Evolutionary conservation across 306 rosid species (phyloP).

Genomic region (Gastrolobium bilobum): DNA sequence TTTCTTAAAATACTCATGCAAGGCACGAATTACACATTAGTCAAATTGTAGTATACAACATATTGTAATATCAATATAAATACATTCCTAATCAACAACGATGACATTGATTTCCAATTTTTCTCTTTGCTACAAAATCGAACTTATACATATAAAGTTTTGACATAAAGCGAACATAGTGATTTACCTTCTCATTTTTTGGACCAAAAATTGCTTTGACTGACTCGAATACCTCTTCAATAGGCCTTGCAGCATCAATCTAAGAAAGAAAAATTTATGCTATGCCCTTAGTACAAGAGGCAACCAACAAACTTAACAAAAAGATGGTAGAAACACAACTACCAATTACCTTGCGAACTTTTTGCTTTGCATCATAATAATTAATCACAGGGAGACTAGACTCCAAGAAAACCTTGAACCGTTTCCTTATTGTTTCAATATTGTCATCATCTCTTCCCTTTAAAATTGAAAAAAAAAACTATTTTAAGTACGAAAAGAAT

Average conservation of each 20-base stretch:
- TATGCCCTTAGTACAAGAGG: conserved; percentile 25
- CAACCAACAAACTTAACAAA: conserved; percentile 34
- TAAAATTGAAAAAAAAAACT: conserved; percentile 42
- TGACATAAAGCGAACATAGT: conserved; percentile 50
- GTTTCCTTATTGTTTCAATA: conserved; percentile 93
- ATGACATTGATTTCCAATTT: conserved; percentile 32
- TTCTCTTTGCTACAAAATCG: conserved; percentile 52
- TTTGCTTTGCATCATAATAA: conserved; percentile 77
- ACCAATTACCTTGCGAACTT: conserved; percentile 83
- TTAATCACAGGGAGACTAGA: conserved; percentile 90
- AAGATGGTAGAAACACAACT: conserved; percentile 14
- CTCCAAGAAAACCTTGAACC: conserved; percentile 90
- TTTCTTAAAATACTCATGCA: conserved; percentile 10
- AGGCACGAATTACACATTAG: neutral
- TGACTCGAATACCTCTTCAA: conserved; percentile 82
- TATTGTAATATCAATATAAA: conserved; percentile 30
- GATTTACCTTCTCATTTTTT: conserved; percentile 86
- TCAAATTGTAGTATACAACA: conserved; percentile 47
- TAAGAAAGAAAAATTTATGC: conserved; percentile 50
- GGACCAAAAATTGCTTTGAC: conserved; percentile 84
- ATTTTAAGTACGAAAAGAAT: neutral
- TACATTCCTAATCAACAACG: conserved; percentile 39
- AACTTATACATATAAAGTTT: conserved; percentile 57
- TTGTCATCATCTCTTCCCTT: conserved; percentile 98
- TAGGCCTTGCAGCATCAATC: conserved; percentile 88